Percentiles rank a stretch among this genome's conserved stretches.
phyloP scores from a whole-genome alignment of 2,329 filamentous ascomycete species.

The Talaromyces sp. region DNA sequence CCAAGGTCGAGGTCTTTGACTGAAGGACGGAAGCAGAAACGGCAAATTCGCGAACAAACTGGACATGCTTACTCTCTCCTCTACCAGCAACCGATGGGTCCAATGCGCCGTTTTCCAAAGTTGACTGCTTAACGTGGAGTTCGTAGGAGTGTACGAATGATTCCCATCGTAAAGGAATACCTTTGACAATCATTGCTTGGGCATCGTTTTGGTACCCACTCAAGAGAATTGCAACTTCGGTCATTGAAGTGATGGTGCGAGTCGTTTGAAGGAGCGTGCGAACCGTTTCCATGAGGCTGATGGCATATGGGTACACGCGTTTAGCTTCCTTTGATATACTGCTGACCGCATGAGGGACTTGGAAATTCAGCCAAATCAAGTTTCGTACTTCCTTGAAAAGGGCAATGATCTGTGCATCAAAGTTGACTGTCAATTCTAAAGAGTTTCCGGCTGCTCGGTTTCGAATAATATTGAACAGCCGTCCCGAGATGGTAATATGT shows the following conservation, averaged over 20 bases:
- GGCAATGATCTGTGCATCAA: constrained; percentile 93
- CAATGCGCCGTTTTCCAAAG: constrained; percentile 55
- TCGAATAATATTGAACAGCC: constrained; percentile 82
- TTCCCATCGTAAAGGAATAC: constrained; percentile 89
- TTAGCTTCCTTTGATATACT: constrained; percentile 99
- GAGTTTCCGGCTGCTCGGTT: constrained; percentile 87
- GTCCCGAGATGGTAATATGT: constrained; percentile 85
- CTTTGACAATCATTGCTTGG: constrained; percentile 75
- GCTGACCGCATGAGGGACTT: constrained; percentile 88
- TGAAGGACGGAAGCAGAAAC: constrained; percentile 82
- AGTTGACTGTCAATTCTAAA: constrained; percentile 88
- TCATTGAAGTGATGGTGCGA: constrained; percentile 77
- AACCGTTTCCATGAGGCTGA: constrained; percentile 98
- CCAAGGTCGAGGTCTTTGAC: constrained; percentile 73
- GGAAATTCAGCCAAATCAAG: constrained; percentile 88
- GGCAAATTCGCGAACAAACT: constrained; percentile 93
- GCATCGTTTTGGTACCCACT: constrained; percentile 91
- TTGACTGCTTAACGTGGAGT: constrained; percentile 67
- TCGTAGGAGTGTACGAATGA: constrained; percentile 98
- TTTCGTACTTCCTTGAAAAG: constrained; percentile 99
- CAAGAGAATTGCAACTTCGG: constrained; percentile 78
- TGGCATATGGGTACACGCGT: constrained; percentile 93
- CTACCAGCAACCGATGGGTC: constrained; percentile 54
- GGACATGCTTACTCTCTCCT: constrained; percentile 86
- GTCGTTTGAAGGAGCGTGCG: constrained; percentile 85